A percentile compares a stretch with the other conserved stretches of the same genome.
Conservation (phyloP, 768 basidiomycete species). For the Clavaria fumosa region DNA sequence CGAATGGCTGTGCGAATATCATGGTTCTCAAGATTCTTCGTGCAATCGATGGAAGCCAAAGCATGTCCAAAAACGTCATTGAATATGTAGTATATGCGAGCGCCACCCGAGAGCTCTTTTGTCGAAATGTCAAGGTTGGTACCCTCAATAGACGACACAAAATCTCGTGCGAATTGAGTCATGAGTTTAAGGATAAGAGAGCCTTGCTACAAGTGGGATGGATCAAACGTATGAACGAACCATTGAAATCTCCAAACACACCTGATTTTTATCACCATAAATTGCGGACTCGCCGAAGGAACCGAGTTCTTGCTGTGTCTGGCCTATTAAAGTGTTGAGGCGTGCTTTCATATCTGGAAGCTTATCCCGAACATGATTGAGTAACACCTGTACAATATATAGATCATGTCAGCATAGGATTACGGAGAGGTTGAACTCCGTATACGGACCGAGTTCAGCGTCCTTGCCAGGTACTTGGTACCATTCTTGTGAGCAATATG, state of each 20-base stretch:
- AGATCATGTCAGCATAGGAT: neutral
- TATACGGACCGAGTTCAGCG: constrained; percentile 69
- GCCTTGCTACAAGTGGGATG: constrained; percentile 44
- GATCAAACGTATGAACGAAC: constrained; percentile 3
- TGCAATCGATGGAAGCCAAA: constrained; percentile 78
- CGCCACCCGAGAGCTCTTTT: constrained; percentile 95
- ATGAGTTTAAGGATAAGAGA: constrained; percentile 85
- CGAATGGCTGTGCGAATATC: constrained; percentile 98
- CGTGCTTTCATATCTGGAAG: constrained; percentile 99
- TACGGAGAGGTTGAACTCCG: neutral
- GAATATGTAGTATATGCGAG: constrained; percentile 98
- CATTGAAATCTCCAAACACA: constrained; percentile 14
- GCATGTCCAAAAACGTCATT: constrained; percentile 95
- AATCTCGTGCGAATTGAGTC: constrained; percentile 98
- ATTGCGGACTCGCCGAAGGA: constrained; percentile 89
- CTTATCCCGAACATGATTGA: constrained; percentile 97
- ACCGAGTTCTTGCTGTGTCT: constrained; percentile 95
- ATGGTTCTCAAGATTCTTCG: constrained; percentile 77
- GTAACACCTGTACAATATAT: constrained; percentile 44
- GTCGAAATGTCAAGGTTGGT: constrained; percentile 94
- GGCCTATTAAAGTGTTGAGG: constrained; percentile 95
- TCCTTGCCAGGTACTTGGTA: constrained; percentile 88
- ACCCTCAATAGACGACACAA: constrained; percentile 92
- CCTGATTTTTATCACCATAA: constrained; percentile 83
- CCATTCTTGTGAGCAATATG: constrained; percentile 97